A percentile compares a stretch with the other conserved stretches of the same genome.
These are phyloP conservation scores for Phytophthora uliginosa DNA, from an alignment of 352 stramenopile species.

Conservation along the genomic window DNA sequence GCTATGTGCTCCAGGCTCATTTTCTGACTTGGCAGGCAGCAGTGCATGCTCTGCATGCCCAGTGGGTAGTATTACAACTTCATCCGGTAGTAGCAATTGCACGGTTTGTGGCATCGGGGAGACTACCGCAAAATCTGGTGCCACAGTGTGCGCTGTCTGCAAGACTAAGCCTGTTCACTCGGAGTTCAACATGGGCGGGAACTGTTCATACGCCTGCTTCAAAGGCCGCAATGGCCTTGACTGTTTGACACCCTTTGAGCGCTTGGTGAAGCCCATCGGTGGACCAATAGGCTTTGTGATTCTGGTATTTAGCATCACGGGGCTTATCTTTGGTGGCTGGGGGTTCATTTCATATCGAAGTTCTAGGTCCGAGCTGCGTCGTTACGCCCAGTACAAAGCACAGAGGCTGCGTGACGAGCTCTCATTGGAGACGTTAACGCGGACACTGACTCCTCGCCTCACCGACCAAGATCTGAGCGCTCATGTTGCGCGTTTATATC, in stretches of 20 bases:
- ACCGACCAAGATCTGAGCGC: constrained; percentile 81
- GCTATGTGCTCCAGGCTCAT: constrained; percentile 68
- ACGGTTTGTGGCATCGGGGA: constrained; percentile 81
- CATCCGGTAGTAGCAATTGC: constrained; percentile 63
- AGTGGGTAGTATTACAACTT: constrained; percentile 66
- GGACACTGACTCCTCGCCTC: constrained; percentile 74
- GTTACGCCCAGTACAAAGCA: constrained; percentile 81
- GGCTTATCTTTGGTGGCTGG: constrained; percentile 71
- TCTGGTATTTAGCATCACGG: constrained; percentile 66
- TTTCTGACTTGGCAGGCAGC: constrained; percentile 53
- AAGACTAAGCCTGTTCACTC: constrained; percentile 74
- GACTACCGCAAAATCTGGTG: constrained; percentile 65
- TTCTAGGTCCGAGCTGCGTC: constrained; percentile 48
- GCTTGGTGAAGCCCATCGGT: constrained; percentile 83
- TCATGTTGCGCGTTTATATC: constrained; percentile 82
- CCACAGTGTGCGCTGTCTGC: constrained; percentile 60
- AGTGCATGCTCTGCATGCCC: constrained; percentile 63
- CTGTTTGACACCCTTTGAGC: constrained; percentile 88
- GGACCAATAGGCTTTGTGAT: constrained; percentile 80
- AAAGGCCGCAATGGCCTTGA: constrained; percentile 83
- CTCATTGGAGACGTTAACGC: constrained; percentile 77
- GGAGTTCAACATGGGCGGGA: constrained; percentile 80
- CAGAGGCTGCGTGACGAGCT: constrained; percentile 80
- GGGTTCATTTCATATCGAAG: constrained; percentile 77
- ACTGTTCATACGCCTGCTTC: constrained; percentile 85